A percentile compares a stretch with the other conserved stretches of the same genome.
Evolutionary conservation across 768 basidiomycete genomes (phyloP).

Genomic region (Suillus tomentosus): DNA sequence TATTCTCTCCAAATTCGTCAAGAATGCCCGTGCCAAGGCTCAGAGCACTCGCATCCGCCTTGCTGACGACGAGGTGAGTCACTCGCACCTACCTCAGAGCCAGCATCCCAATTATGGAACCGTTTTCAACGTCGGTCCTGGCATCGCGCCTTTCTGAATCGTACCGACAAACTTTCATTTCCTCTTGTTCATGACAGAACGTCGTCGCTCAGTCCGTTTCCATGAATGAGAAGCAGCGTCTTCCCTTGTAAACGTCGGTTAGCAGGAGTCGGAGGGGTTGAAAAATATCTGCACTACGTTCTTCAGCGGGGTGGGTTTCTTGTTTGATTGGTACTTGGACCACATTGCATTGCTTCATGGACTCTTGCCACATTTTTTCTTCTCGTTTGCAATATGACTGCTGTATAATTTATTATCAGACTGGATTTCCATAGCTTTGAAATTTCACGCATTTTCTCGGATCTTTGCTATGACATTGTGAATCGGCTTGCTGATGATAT

Average conservation of each 20-base stretch:
- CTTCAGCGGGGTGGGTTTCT: not conserved
- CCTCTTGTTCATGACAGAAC: conserved; percentile 22
- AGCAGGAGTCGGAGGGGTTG: conserved; percentile 5
- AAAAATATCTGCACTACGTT: not conserved
- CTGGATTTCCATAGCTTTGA: not conserved
- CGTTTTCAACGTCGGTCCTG: conserved; percentile 12
- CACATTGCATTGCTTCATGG: conserved; percentile 9
- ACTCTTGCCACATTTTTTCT: conserved; percentile 7
- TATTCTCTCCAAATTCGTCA: conserved; percentile 37
- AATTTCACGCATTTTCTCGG: not conserved
- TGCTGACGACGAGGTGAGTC: conserved; percentile 39
- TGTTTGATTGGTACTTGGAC: not conserved
- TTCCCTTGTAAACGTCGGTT: conserved; percentile 23
- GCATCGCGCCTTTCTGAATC: conserved; percentile 9
- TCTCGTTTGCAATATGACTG: not conserved
- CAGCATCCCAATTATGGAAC: conserved; percentile 17
- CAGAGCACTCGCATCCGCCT: conserved; percentile 38
- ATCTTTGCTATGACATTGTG: not conserved
- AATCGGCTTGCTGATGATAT: not conserved
- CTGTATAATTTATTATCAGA: conserved; percentile 11
- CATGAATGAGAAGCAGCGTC: conserved; percentile 32
- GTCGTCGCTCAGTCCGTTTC: conserved; percentile 23
- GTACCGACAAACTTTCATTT: conserved; percentile 11
- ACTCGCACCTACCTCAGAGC: not conserved
- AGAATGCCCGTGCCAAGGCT: conserved; percentile 31